Evolutionary conservation across 768 basidiomycete genomes (phyloP), one percentile per base, ranked within the genome.

Genomic region (Leucocoprinus birnbaumii): DNA sequence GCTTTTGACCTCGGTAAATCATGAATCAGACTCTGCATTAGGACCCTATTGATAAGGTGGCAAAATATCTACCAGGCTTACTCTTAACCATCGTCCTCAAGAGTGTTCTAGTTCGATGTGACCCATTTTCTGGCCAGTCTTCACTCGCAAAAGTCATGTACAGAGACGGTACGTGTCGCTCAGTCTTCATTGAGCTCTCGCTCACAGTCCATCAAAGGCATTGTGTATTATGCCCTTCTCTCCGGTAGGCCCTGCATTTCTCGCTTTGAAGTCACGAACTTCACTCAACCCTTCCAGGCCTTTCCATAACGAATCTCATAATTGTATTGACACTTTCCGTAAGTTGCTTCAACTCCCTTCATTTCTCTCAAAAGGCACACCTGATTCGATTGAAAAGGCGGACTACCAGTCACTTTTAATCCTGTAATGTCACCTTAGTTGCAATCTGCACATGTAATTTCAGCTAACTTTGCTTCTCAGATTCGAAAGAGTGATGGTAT

Each of bases 291-390:
- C n/a, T 53, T 13, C 19, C 27, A 53, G 51, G 42, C 14, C 51
- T 53, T 44, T 53, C 51, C 21, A 53, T 53, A 18, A 13, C 34
- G 19, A 53, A 53, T 21, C 10, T 53, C 10, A 22, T 53, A 11
- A 31, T 31, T 31, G 31, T 31, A 11, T 5, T 31, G 31, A 31
- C 31, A 11, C 31, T 31, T 5, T 11, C 31, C 11, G 31, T 31
- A 31, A 31, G 31, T 31, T 31, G 11, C 31, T 11, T 5, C 5
- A 11, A 5, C 31, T 5, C 6, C 11, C 31, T 31, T 11, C 31
- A 31, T 11, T 5, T 11, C n/a, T n/a, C n/a, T n/a, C n/a, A n/a
- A 31, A 31, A 5, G 31, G 11, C 31, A 31, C 5, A 31, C 11
- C 41, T 53, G 14, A 27, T 53, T 19, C 37, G n/a, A 7, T 27